A percentile compares a stretch with the other conserved stretches of the same genome.
Evolutionary conservation across 164 flowering plant species (phyloP).

Genomic region (Vitis rotundifolia): DNA sequence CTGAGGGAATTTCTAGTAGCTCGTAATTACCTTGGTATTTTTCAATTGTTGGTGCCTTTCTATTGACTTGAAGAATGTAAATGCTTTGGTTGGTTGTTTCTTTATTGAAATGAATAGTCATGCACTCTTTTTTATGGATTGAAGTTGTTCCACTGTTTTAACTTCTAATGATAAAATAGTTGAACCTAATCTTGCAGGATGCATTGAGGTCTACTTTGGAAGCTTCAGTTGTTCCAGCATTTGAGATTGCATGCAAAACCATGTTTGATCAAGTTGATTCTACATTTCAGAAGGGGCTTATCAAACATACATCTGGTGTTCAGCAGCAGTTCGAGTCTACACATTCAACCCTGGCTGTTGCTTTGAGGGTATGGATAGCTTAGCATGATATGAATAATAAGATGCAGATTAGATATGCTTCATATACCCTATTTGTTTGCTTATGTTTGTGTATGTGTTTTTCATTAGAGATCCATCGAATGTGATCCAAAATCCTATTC

Average conservation of each 20-base stretch:
- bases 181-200: constrained; percentile 48
- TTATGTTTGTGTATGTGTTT: not conserved
- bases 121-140: not conserved
- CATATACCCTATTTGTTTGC: not conserved
- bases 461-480: too few relatives aligned
- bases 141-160: not conserved
- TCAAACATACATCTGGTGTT: constrained; percentile 55
- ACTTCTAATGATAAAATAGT: not conserved
- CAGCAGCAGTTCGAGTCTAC: constrained; percentile 72
- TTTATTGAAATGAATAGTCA: not conserved
- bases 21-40: not conserved
- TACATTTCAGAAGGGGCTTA: constrained; percentile 73
- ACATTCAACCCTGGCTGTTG: constrained; percentile 66
- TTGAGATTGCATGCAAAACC: constrained; percentile 81
- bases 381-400: not conserved
- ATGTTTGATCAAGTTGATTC: constrained; percentile 90
- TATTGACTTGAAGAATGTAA: not conserved
- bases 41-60: not conserved
- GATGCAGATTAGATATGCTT: not conserved
- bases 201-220: constrained; percentile 69
- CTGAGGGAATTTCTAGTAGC: not conserved
- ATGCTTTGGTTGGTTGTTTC: not conserved
- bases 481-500: too few relatives aligned
- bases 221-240: constrained; percentile 74
- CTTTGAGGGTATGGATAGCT: constrained; percentile 60